phyloP scores from a whole-genome alignment of 192 early-diverging fungal species.

The Pilaira anomala region DNA sequence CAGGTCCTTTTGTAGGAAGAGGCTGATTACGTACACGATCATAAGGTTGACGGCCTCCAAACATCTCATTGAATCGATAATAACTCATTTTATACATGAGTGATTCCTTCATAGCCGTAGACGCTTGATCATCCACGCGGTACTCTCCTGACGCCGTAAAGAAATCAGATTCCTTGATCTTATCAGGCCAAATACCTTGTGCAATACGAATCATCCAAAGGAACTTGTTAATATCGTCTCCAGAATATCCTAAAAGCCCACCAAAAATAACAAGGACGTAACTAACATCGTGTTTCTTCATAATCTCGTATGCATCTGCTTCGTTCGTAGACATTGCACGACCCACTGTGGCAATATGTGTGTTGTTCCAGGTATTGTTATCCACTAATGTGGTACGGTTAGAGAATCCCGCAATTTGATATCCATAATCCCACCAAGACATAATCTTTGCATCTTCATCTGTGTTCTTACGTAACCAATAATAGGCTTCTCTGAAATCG shows the following conservation, averaged over 20 bases:
- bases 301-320: slow-evolving; percentile 89
- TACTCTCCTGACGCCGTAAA: slow-evolving; percentile 91
- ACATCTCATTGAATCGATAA: slow-evolving; percentile 91
- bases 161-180: slow-evolving; percentile 86
- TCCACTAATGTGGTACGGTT: slow-evolving; percentile 96
- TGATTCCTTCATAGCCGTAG: slow-evolving; percentile 84
- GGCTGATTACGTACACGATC: slow-evolving; percentile 84
- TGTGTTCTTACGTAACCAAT: slow-evolving; percentile 99
- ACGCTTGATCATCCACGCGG: slow-evolving; percentile 85
- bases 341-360: slow-evolving; percentile 97
- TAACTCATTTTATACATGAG: slow-evolving; percentile 98
- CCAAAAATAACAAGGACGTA: slow-evolving; percentile 98
- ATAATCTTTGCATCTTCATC: slow-evolving; percentile 89
- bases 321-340: slow-evolving; percentile 89
- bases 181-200: slow-evolving; percentile 90
- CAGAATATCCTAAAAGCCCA: slow-evolving; percentile 94
- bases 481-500: slow-evolving; percentile 99
- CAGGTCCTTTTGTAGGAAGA: slow-evolving; percentile 75
- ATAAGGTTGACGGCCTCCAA: slow-evolving; percentile 62
- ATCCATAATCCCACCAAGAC: slow-evolving; percentile 99
- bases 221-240: slow-evolving; percentile 99
- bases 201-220: slow-evolving; percentile 99
- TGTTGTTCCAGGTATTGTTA: slow-evolving; percentile 99
- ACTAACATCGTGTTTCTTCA: slow-evolving; percentile 91
- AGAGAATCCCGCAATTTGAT: slow-evolving; percentile 99